A percentile compares a stretch with the other conserved stretches of the same genome.
phyloP scores from a whole-genome alignment of 371 early-diverging fungal species.

The Coemansia sp. region DNA sequence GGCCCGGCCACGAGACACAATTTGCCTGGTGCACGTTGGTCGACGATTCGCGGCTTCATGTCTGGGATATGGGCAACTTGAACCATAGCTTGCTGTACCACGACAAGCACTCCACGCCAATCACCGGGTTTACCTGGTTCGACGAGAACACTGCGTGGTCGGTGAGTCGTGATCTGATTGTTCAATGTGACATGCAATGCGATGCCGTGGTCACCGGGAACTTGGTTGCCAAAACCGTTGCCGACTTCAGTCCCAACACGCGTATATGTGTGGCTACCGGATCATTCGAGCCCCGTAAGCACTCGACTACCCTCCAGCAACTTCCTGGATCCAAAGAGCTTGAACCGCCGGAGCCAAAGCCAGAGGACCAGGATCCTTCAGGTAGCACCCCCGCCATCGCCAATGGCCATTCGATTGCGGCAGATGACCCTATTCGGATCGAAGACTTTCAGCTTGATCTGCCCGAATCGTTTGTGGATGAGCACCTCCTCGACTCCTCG shows the following conservation, averaged over 20 bases:
- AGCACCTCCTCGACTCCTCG: slow-evolving; percentile 34
- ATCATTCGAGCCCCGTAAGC: not conserved
- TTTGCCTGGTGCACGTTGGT: slow-evolving; percentile 41
- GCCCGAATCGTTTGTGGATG: slow-evolving; percentile 43
- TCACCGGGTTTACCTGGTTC: slow-evolving; percentile 45
- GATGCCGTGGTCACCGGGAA: slow-evolving; percentile 34
- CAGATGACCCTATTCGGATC: not conserved
- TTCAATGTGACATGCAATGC: slow-evolving; percentile 45
- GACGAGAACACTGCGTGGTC: slow-evolving; percentile 47
- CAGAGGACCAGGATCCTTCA: not conserved
- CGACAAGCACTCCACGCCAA: slow-evolving; percentile 32
- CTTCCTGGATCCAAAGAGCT: not conserved
- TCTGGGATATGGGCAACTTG: slow-evolving; percentile 52
- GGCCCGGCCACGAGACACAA: slow-evolving; percentile 51
- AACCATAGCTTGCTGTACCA: slow-evolving; percentile 48
- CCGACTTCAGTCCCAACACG: slow-evolving; percentile 29
- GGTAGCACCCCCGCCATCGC: not conserved
- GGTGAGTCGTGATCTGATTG: slow-evolving; percentile 22
- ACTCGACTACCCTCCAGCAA: not conserved
- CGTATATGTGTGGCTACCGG: slow-evolving; percentile 35
- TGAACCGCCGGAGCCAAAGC: not conserved
- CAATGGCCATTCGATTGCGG: not conserved
- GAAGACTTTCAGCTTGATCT: slow-evolving; percentile 22
- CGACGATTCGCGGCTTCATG: slow-evolving; percentile 28
- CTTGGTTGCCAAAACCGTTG: slow-evolving; percentile 22